phyloP scores from a whole-genome alignment of 129 eudicot genomes.

The Flaveria robusta region DNA sequence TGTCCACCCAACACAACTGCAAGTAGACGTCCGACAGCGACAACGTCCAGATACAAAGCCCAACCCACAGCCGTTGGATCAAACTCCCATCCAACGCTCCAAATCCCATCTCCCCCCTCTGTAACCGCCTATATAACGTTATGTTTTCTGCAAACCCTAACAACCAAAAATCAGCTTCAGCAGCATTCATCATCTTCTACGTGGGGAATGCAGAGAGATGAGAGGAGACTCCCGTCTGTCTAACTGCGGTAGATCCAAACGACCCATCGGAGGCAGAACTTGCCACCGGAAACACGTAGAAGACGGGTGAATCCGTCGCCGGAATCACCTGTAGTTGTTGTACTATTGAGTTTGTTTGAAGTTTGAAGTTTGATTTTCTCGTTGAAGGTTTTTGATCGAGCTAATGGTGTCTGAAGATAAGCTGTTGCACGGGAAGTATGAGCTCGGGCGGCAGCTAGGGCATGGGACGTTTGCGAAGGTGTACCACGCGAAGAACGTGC shows the following conservation, averaged over 20 bases:
- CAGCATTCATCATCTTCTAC: constrained; percentile 14
- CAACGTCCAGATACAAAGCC: constrained; percentile 28
- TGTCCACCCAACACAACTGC: constrained; percentile 26
- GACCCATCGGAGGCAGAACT: constrained; percentile 39
- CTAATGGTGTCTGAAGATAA: constrained; percentile 36
- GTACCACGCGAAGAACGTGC: constrained; percentile 41
- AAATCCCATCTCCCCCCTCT: not conserved
- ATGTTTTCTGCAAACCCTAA: not conserved
- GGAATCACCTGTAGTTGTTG: not conserved
- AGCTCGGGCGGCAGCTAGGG: constrained; percentile 47
- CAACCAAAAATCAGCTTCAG: not conserved
- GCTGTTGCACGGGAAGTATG: constrained; percentile 33
- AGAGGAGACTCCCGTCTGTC: constrained; percentile 40
- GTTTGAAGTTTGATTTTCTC: not conserved
- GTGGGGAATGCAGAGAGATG: constrained; percentile 52
- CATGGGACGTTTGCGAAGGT: constrained; percentile 46
- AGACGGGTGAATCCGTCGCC: constrained; percentile 37
- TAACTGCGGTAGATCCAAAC: constrained; percentile 33
- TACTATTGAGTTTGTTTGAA: not conserved
- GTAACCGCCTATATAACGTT: constrained; percentile 23
- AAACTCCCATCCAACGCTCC: constrained; percentile 11
- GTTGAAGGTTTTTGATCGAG: not conserved
- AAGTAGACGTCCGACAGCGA: constrained; percentile 13
- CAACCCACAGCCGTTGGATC: constrained; percentile 33
- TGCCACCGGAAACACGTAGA: constrained; percentile 52